These are phyloP conservation scores for Madurella fahalii DNA, from an alignment of 2,329 filamentous ascomycete genomes.

Conservation along the genomic window DNA sequence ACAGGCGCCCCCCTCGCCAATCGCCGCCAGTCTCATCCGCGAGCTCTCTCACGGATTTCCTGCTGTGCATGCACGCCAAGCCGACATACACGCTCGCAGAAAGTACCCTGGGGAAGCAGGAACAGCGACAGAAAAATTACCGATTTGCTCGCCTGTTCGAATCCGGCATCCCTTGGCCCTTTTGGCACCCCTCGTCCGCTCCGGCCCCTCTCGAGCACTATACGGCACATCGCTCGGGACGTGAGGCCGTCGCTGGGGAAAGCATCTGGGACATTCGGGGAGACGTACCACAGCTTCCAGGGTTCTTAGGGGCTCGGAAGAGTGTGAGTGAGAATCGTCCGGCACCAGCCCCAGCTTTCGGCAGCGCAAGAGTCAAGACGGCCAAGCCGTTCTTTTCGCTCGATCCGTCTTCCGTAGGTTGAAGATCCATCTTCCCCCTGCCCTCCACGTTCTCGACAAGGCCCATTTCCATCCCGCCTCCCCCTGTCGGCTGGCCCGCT, in stretches of 20 bases:
- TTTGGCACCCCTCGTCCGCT: conserved; percentile 32
- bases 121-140: conserved; percentile 27
- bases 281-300: conserved; percentile 5
- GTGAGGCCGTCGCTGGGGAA: conserved; percentile 2
- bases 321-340: conserved; percentile 13
- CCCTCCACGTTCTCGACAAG: conserved; percentile 25
- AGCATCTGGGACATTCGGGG: neutral
- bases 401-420: conserved; percentile 29
- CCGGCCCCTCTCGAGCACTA: conserved; percentile 34
- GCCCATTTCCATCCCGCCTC: conserved; percentile 23
- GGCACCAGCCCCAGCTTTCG: conserved; percentile 4
- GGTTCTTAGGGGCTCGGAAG: conserved; percentile 22
- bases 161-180: conserved; percentile 40
- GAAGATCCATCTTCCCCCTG: conserved; percentile 28
- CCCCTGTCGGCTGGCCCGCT: conserved; percentile 33
- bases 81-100: conserved; percentile 31
- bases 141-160: conserved; percentile 31
- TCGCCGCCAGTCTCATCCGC: conserved; percentile 30
- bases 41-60: conserved; percentile 31
- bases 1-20: conserved; percentile 34
- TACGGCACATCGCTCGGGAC: conserved; percentile 29
- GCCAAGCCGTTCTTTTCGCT: conserved; percentile 13
- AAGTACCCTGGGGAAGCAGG: conserved; percentile 27
- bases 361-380: conserved; percentile 4
- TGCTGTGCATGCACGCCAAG: conserved; percentile 40